Evolutionary conservation across 2,329 filamentous ascomycete species (phyloP).

Genomic region (Triangularia setosa): DNA sequence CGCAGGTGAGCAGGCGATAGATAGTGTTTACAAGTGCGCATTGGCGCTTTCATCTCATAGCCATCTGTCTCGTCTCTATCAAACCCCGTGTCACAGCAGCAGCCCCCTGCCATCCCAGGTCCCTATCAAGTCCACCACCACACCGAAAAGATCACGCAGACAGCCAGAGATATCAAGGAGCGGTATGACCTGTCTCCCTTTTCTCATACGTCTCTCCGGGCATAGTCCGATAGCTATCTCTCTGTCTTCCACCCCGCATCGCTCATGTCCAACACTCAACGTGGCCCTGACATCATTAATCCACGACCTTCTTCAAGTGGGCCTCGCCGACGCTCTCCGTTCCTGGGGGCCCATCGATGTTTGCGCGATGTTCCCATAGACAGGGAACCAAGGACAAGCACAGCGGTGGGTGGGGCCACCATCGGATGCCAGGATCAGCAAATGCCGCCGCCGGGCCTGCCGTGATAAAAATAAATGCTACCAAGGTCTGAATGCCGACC

Average conservation of each 20-base stretch:
- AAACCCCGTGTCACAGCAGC: not conserved
- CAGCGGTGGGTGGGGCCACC: not conserved
- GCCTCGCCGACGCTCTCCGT: not conserved
- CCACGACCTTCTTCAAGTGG: not conserved
- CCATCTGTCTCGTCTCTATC: not conserved
- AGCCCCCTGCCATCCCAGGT: too few species aligned
- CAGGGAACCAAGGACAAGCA: not conserved
- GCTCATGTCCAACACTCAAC: not conserved
- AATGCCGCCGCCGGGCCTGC: not conserved
- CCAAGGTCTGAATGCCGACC: not conserved
- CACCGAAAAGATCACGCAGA: too few species aligned
- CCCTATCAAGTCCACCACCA: too few species aligned
- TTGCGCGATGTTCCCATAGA: not conserved
- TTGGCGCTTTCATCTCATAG: constrained; percentile 9
- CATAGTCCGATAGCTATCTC: not conserved
- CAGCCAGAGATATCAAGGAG: too few species aligned
- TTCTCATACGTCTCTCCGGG: not conserved
- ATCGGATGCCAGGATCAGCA: not conserved
- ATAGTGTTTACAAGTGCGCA: constrained; percentile 11
- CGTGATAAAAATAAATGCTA: not conserved
- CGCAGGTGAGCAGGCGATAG: constrained; percentile 3
- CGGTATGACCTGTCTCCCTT: too few species aligned
- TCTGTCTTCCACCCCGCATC: not conserved
- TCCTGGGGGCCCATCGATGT: not conserved
- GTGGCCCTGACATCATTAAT: not conserved